phyloP scores from a whole-genome alignment of 768 basidiomycete genomes.

The Podaxis sp. region DNA sequence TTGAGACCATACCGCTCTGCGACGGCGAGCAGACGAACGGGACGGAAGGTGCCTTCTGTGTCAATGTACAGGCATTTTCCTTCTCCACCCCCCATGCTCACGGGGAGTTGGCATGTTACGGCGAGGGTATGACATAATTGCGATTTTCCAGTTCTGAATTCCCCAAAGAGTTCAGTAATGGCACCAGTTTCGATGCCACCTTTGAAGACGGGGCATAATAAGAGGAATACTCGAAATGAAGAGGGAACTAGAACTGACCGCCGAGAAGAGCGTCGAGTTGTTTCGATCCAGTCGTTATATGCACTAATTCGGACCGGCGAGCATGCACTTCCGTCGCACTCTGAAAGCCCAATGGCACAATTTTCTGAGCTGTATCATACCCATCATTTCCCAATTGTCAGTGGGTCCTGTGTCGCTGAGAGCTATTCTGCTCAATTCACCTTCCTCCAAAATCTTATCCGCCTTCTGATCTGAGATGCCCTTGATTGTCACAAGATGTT shows the following conservation, averaged over 20 bases:
- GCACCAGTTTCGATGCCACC: conserved; percentile 98
- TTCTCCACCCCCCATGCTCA: conserved; percentile 97
- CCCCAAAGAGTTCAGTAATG: conserved; percentile 97
- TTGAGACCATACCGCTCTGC: conserved; percentile 97
- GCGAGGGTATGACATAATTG: conserved; percentile 98
- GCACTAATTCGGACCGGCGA: conserved; percentile 90
- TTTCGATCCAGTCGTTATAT: conserved; percentile 95
- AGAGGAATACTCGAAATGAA: conserved; percentile 13
- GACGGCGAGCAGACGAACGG: conserved; percentile 89
- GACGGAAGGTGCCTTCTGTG: conserved; percentile 98
- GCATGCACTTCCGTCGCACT: conserved; percentile 98
- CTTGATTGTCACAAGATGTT: conserved; percentile 85
- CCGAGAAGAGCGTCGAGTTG: conserved; percentile 95
- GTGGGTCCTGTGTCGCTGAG: background rate
- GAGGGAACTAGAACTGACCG: conserved; percentile 45
- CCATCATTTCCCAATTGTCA: background rate
- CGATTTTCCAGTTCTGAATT: conserved; percentile 98
- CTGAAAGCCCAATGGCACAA: conserved; percentile 95
- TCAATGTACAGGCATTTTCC: conserved; percentile 99
- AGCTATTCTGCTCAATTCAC: conserved; percentile 41
- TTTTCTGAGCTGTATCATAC: conserved; percentile 73
- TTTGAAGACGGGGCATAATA: conserved; percentile 27
- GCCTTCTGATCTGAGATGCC: conserved; percentile 97
- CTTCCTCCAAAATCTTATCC: conserved; percentile 92
- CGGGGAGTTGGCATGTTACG: conserved; percentile 96